Percentiles rank a stretch among this genome's conserved stretches.
Evolutionary conservation across 306 rosid species (phyloP).

Genomic region (Lathyrus aphaca): DNA sequence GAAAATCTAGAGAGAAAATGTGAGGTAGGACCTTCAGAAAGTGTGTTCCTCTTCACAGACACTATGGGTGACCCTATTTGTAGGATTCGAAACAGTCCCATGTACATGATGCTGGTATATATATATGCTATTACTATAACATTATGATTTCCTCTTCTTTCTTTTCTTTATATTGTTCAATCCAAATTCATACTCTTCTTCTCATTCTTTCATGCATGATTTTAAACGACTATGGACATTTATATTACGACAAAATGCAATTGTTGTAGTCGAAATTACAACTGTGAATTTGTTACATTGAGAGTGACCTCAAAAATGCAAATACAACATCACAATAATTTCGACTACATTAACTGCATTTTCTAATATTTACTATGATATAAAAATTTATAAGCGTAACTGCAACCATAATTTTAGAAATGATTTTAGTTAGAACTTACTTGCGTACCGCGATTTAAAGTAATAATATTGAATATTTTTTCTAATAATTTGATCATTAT

Average conservation of each 20-base stretch:
- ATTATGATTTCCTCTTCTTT: neutral
- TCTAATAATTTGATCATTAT: constrained; percentile 29
- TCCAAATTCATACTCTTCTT: neutral
- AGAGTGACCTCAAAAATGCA: neutral
- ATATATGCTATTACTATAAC: constrained; percentile 16
- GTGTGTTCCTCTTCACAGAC: constrained; percentile 83
- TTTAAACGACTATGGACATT: neutral
- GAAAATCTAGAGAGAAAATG: constrained; percentile 85
- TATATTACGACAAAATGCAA: neutral
- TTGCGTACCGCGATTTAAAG: neutral
- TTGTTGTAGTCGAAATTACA: neutral
- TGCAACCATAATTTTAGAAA: neutral
- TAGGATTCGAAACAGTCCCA: constrained; percentile 87
- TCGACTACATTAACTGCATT: neutral
- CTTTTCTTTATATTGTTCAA: neutral
- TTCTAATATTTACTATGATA: neutral
- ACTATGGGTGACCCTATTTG: constrained; percentile 97
- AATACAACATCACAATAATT: neutral
- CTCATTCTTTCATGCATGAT: neutral
- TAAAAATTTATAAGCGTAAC: neutral
- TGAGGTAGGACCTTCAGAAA: constrained; percentile 75
- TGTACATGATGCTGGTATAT: constrained; percentile 88
- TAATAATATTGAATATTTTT: neutral
- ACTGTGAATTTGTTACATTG: neutral
- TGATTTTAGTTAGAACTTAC: neutral